These are phyloP conservation scores for Boletus coccyginus DNA, from an alignment of 768 basidiomycete genomes.

Conservation along the genomic window DNA sequence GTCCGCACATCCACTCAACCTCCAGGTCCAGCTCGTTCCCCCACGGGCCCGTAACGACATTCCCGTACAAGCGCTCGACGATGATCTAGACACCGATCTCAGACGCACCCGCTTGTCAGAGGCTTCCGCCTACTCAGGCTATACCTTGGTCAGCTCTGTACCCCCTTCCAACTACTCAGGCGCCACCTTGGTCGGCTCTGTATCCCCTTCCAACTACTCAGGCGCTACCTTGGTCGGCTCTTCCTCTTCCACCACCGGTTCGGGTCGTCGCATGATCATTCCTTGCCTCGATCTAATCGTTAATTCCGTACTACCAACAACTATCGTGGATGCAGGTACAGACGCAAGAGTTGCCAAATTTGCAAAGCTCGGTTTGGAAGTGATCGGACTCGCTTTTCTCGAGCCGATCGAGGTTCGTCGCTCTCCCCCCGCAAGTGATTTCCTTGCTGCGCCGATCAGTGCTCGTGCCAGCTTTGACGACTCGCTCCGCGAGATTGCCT, in stretches of 20 bases:
- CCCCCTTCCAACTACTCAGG: conserved; percentile 44
- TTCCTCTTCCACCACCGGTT: conserved; percentile 41
- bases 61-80: conserved; percentile 46
- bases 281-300: conserved; percentile 86
- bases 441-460: conserved; percentile 12
- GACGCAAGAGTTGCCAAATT: conserved; percentile 84
- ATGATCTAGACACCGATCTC: conserved; percentile 29
- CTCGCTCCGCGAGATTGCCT: conserved; percentile 20
- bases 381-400: conserved; percentile 73
- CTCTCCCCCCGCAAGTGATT: conserved; percentile 10
- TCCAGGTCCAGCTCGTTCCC: conserved; percentile 90
- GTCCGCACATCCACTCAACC: conserved; percentile 82
- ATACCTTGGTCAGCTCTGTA: conserved; percentile 44
- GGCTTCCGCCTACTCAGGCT: conserved; percentile 42
- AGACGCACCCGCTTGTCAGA: conserved; percentile 48
- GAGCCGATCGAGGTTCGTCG: conserved; percentile 78
- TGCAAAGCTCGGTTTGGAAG: conserved; percentile 66
- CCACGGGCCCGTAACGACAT: conserved; percentile 42
- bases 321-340: conserved; percentile 84
- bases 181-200: conserved; percentile 44
- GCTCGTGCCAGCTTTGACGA: conserved; percentile 32
- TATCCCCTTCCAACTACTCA: conserved; percentile 45
- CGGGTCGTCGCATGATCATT: conserved; percentile 70
- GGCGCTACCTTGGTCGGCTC: conserved; percentile 46
- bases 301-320: conserved; percentile 84